Evolutionary conservation across 768 basidiomycete genomes (phyloP).

Genomic region (Infundibulicybe gibba): DNA sequence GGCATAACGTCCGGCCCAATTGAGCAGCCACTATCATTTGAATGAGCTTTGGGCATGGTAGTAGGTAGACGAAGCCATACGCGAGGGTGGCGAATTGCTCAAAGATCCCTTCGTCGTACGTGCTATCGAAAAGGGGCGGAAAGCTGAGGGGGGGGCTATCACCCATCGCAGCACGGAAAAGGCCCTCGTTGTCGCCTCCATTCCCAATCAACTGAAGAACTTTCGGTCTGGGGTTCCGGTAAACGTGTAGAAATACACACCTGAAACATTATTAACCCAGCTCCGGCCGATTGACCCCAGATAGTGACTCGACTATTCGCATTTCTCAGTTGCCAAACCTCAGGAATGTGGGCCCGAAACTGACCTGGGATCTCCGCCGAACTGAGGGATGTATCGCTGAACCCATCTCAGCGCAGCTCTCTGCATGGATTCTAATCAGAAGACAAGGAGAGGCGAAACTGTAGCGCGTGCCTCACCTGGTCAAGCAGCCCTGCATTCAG

Average conservation of each 20-base stretch:
- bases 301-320: constrained; percentile 32
- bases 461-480: constrained; percentile 21
- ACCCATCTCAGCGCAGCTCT: constrained; percentile 34
- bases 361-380: constrained; percentile 33
- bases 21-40: background rate
- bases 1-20: constrained; percentile 20
- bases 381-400: constrained; percentile 29
- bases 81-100: constrained; percentile 28
- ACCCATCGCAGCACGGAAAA: constrained; percentile 41
- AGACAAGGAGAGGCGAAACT: background rate
- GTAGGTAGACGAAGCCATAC: constrained; percentile 22
- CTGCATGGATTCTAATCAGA: constrained; percentile 8
- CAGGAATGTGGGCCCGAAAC: background rate
- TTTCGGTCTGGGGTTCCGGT: background rate
- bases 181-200: constrained; percentile 29
- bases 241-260: constrained; percentile 9
- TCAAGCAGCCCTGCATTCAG: constrained; percentile 37
- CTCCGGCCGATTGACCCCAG: constrained; percentile 40
- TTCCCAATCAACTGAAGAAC: constrained; percentile 31
- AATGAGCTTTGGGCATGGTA: background rate
- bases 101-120: constrained; percentile 31
- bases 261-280: constrained; percentile 38
- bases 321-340: background rate
- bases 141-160: constrained; percentile 39
- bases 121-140: constrained; percentile 25